Evolutionary conservation across 192 early-diverging fungal species (phyloP), one percentile per base, ranked within the genome.

Genomic region (Coemansia sp.): DNA sequence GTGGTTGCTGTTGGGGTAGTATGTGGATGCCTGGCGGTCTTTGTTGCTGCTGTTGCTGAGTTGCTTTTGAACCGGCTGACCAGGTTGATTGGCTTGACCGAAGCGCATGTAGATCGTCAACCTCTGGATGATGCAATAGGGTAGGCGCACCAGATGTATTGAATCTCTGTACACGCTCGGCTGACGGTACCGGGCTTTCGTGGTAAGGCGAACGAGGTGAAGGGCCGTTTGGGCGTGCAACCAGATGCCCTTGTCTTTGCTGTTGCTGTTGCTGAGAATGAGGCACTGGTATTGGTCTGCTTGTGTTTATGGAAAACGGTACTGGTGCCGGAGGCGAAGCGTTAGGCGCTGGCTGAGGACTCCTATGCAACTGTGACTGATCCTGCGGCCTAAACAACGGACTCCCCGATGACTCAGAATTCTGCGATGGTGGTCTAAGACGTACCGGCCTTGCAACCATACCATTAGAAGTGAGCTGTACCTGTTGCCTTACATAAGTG

Each of bases 81-180:
- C 54, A 56, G 29, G 14, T 30, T 29, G 30, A 29, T 30, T 70
- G 76, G 11, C 42, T 20, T 5, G 79, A 67, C 40, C 79, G 60
- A 10, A 82, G 71, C 64, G 76, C 48, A 38, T 74, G 79, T 54
- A 76, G 50, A 61, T 82, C 79, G 28, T 82, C 79, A 6, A 69
- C 32, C 33, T 82, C 79, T 7, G 76, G 73, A 40, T 82, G 79
- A 0, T 45, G 42, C 14, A 45, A 1, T 0, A 45, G 42, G 3
- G 7, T 45, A 8, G 42, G 42, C 1, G 42, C 42, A 3, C 42
- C 42, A 3, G 42, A 16, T 16, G 14, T 16, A 12, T 45, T 45
- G 42, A 45, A 45, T 45, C 42, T 8, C 42, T 45, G 42, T 0
- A 45, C 14, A 16, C 42, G 42, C 42, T 45, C 42, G 0, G 12